Evolutionary conservation across 2,329 filamentous ascomycete genomes (phyloP).

Genomic region (Fusarium burgessii): DNA sequence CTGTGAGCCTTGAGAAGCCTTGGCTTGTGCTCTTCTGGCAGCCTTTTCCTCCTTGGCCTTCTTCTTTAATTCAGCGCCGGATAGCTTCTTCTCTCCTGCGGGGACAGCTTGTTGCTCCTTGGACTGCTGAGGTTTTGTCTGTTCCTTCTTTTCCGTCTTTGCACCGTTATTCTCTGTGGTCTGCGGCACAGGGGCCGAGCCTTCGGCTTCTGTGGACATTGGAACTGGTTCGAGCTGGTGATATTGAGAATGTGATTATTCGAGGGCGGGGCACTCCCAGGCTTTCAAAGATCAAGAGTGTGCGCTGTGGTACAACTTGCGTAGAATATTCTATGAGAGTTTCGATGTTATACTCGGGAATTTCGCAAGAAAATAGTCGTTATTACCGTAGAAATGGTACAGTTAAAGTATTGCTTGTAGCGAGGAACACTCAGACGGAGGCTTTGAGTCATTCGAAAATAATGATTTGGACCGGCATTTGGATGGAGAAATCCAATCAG

Average conservation of each 20-base stretch:
- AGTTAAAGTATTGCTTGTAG: constrained; percentile 17
- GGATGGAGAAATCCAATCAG: constrained; percentile 35
- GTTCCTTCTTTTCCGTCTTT: constrained; percentile 45
- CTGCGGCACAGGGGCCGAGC: constrained; percentile 47
- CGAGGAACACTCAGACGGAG: constrained; percentile 24
- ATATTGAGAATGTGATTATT: constrained; percentile 29
- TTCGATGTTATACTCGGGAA: neutral
- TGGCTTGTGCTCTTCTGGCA: constrained; percentile 80
- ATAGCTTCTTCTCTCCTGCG: constrained; percentile 67
- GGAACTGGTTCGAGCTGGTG: constrained; percentile 15
- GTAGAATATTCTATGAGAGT: neutral
- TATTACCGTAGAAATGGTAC: neutral
- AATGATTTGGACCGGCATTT: constrained; percentile 42
- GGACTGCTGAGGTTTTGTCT: constrained; percentile 39
- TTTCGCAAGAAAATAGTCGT: constrained; percentile 1
- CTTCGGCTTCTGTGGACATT: constrained; percentile 52
- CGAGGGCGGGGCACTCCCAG: constrained; percentile 39
- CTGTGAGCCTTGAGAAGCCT: constrained; percentile 63
- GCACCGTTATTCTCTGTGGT: constrained; percentile 44
- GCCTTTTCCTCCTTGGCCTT: constrained; percentile 92
- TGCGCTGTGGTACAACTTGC: constrained; percentile 5
- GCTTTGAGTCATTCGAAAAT: constrained; percentile 53
- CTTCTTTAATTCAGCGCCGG: constrained; percentile 86
- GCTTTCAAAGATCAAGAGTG: constrained; percentile 14
- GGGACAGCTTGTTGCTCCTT: constrained; percentile 41